Base-by-base conservation (phyloP, 441 rosid genomes). In the Viola pubescens region DNA sequence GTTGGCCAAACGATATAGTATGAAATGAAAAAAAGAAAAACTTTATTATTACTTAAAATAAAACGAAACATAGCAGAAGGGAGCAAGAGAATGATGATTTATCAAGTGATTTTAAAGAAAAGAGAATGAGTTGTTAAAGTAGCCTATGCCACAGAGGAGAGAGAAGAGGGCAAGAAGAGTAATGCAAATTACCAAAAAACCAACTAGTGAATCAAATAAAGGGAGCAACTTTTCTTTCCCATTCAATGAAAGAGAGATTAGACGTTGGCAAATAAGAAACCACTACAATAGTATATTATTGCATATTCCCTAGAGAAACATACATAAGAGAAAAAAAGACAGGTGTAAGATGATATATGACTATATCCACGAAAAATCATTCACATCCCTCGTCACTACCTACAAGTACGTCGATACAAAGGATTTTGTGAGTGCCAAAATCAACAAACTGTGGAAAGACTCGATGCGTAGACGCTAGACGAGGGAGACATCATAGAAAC, bases 371-470 rank as follows among this genome's bases (percentile, higher is more conserved):
- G 44, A 54, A 60, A 64, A 54, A 62, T 37, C 49, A 63, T 45
- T 63, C 12, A 26, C 10, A 62, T 45, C 44, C 50, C 60, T 61
- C 47, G 4, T 19, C 52, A 61, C 54, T 55, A 58, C 48, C 50
- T 47, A 54, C 48, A 54, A 6, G 54, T 66, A 51, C 7, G 47
- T 44, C 43, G 13, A 58, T 45, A 48, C 9, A 58, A 26, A 39
- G 56, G 61, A 44, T 62, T 54, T 63, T 54, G 64, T 54, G 57
- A 72, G 67, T 54, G 62, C 68, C 71, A 73, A 67, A 70, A 73
- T 51, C 66, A 26, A 62, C 51, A 16, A 1, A 43, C 37, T 26
- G 51, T 34, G 50, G 46, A 53, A 58, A 37, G 43, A 26, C 34
- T 26, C 12, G 26, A 52, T 40, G 62, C 56, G 60, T 55, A 60